Conservation (phyloP, 2,329 filamentous ascomycete species). For the Huntiella bhutanensis region DNA sequence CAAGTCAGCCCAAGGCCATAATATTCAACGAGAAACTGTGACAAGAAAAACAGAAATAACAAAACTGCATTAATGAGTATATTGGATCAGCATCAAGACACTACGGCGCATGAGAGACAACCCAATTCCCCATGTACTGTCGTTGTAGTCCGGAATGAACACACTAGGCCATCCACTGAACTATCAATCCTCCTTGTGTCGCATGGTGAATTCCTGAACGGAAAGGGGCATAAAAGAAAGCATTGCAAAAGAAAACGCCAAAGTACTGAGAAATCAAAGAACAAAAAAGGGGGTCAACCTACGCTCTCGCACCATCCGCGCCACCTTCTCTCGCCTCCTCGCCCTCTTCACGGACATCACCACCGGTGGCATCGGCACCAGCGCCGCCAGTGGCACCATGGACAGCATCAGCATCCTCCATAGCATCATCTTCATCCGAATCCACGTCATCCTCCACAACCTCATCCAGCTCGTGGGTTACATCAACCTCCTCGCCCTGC, state of each 20-base stretch:
- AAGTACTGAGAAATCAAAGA: conserved; percentile 2
- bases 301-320: conserved; percentile 96
- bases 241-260: background rate
- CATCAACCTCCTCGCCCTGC: conserved; percentile 75
- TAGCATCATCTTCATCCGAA: conserved; percentile 47
- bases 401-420: conserved; percentile 25
- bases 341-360: conserved; percentile 80
- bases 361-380: conserved; percentile 70
- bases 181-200: too few species aligned
- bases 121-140: too few species aligned
- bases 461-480: conserved; percentile 50
- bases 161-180: too few species aligned
- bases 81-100: too few species aligned
- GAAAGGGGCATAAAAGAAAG: too few species aligned
- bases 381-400: conserved; percentile 54
- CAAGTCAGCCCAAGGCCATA: too few species aligned
- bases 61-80: too few species aligned
- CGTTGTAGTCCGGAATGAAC: too few species aligned
- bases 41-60: too few species aligned
- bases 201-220: too few species aligned
- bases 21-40: too few species aligned
- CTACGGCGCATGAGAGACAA: too few species aligned
- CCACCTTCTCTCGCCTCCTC: conserved; percentile 77
- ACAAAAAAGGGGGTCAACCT: conserved; percentile 39
- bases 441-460: conserved; percentile 31